phyloP scores from a whole-genome alignment of 139 green algal species.

The Klebsormidium nitens region DNA sequence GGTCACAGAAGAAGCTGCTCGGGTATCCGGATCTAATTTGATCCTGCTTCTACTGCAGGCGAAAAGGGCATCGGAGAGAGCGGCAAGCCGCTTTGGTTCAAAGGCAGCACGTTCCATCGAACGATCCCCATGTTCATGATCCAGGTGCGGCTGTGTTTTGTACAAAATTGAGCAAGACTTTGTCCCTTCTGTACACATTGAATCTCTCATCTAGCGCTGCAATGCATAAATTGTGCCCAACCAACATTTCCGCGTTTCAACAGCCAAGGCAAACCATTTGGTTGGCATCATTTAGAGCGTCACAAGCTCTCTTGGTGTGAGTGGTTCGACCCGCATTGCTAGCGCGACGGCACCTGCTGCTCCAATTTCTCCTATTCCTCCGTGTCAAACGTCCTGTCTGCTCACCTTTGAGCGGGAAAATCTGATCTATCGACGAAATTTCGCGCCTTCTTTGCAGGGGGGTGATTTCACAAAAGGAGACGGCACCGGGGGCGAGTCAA shows the following conservation, averaged over 20 bases:
- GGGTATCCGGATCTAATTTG: too few relatives aligned
- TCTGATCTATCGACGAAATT: not conserved
- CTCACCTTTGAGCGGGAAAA: not conserved
- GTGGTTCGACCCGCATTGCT: too few relatives aligned
- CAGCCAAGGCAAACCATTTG: too few relatives aligned
- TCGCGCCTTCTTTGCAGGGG: slow-evolving; percentile 45
- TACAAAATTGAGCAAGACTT: not conserved
- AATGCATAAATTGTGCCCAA: not conserved
- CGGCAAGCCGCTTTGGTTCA: slow-evolving; percentile 73
- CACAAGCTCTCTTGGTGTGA: too few relatives aligned
- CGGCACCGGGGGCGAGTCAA: slow-evolving; percentile 76
- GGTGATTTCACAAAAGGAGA: slow-evolving; percentile 74
- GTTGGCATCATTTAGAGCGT: too few relatives aligned
- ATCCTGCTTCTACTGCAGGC: slow-evolving; percentile 17
- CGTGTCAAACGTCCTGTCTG: not conserved
- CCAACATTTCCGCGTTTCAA: too few relatives aligned
- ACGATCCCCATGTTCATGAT: slow-evolving; percentile 56
- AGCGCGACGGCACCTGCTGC: too few relatives aligned
- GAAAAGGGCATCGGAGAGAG: slow-evolving; percentile 52
- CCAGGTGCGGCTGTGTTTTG: slow-evolving; percentile 27
- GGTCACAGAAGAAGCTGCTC: too few relatives aligned
- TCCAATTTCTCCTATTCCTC: not conserved
- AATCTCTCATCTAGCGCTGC: not conserved
- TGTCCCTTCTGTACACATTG: not conserved
- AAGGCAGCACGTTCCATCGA: slow-evolving; percentile 51